Base-by-base conservation (phyloP, 768 basidiomycete species). In the Daedalea quercina region DNA sequence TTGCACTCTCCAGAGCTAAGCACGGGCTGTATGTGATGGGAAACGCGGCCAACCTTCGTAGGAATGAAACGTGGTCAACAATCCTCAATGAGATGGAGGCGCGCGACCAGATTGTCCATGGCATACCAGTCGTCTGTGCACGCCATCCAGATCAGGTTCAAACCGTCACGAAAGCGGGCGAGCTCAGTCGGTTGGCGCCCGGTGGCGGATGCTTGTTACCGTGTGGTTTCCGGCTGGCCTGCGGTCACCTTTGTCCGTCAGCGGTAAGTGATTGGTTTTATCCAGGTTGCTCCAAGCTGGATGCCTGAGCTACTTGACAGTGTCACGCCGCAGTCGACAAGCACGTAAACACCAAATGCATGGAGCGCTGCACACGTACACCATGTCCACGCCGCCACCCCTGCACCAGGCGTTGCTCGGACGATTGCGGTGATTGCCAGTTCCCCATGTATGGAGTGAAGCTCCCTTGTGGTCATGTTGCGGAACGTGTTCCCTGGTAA, bases 1-100 rank as follows among this genome's bases (percentile, higher is more conserved):
- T 90, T 40, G 85, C 89, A 0, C 64, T 90, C 3, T 88, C 87
- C 20, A 75, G 88, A 20, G 87, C 88, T 3, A 76, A 79, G 46
- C 80, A 90, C 54, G 88, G 88, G 3, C 68, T 91, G 1, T 90
- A 76, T 60, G 78, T 91, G 28, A 67, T 90, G 3, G 88, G 89
- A 22, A 87, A 88, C 50, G 79, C 83, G 0, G 63, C 73, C 0
- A 77, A 81, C 40, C 62, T 87, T 15, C 71, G 68, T 52, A 81
- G 77, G 53, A 47, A 62, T 53, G 0, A 69, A 9, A 84, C 83
- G 67, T 90, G 87, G 88, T 64, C 62, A 0, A 67, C 63, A 0
- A 71, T 87, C 13, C 65, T 86, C 1, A 73, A 81, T n/a, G 76
- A 83, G 57, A 69, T 90, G 41, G 76, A 81, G 33, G 59, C 57